Percentiles rank a stretch among this genome's conserved stretches.
These are phyloP conservation scores for Ascochyta fabae DNA, from an alignment of 2,329 filamentous ascomycete genomes.

Conservation along the genomic window DNA sequence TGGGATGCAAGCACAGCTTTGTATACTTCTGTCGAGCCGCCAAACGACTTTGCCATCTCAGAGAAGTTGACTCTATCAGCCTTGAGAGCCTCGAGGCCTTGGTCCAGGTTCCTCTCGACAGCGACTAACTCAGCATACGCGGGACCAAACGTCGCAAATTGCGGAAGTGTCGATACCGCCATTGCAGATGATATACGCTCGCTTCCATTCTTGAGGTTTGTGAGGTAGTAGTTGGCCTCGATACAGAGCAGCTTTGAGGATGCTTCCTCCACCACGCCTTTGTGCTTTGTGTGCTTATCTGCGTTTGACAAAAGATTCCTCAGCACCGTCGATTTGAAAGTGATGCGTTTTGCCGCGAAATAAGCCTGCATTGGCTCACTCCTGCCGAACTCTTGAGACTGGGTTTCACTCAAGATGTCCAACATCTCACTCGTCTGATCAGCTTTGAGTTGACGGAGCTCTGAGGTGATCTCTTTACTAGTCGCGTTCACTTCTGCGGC, in stretches of 20 bases:
- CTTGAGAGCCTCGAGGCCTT: constrained; percentile 83
- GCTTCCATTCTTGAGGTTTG: constrained; percentile 83
- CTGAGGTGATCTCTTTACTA: constrained; percentile 91
- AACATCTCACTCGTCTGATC: constrained; percentile 89
- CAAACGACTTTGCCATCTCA: constrained; percentile 80
- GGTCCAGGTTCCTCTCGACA: constrained; percentile 86
- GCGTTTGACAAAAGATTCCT: constrained; percentile 22
- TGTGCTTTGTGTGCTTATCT: constrained; percentile 68
- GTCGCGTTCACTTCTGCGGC: constrained; percentile 89
- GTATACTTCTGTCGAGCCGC: constrained; percentile 53
- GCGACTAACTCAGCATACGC: constrained; percentile 88
- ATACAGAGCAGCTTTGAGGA: constrained; percentile 69
- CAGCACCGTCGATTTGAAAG: constrained; percentile 73
- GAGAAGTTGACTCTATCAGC: constrained; percentile 85
- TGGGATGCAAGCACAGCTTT: constrained; percentile 24
- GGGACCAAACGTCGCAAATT: constrained; percentile 79
- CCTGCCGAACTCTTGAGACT: constrained; percentile 71
- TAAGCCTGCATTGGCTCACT: constrained; percentile 87
- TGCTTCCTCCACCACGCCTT: constrained; percentile 76
- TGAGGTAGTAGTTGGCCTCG: constrained; percentile 83
- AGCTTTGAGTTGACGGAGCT: constrained; percentile 83
- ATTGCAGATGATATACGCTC: constrained; percentile 84
- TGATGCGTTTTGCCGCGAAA: constrained; percentile 83
- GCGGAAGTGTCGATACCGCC: constrained; percentile 75
- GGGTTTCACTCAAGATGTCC: constrained; percentile 61